Base-by-base conservation (phyloP, 2,329 filamentous ascomycete species). In the Orbilia ellipsospora region DNA sequence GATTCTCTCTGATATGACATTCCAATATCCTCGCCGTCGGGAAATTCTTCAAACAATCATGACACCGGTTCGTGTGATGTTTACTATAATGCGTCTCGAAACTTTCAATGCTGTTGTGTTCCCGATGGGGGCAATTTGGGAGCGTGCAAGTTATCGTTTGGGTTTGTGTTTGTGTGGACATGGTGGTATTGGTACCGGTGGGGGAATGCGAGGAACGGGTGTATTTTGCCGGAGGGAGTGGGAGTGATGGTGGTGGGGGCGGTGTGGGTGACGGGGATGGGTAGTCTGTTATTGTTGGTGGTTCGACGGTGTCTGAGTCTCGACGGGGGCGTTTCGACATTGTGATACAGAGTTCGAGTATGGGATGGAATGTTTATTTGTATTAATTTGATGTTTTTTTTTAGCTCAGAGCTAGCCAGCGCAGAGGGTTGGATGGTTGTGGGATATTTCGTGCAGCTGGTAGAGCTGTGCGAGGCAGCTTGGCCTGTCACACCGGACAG, bases 1-100 rank as follows among this genome's bases (percentile, higher is more conserved):
- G 73, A 45, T 76, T 76, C 65, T 76, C 73, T 10, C 63, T 50
- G 23, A 76, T 76, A 52, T 76, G 73, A 61, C 73, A 76, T 8
- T 76, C 65, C 18, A 76, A 54, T 28, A 76, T 76, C 42, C 73
- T 59, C 55, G 16, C 45, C 7, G 73, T 65, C 3, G 73, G 73
- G 18, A 76, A 76, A 50, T 76, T 76, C 44, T 67, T 69, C 8
- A 42, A 48, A 69, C 73, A 76, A 15, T 76, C 73, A 45, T 69
- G 60, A 62, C 73, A 76, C 12, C 73, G 65, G 44, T 70, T 76
- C 1, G 55, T 76, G n/a, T 76, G 73, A 54, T 70, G 52, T 42
- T 76, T 76, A 15, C 16, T 16, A 36, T 76, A 76, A 36, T 76
- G 73, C 0, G 23, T 56, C 45, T 76, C 73, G 28, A 69, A 76